Percentiles rank a stretch among this genome's conserved stretches.
Conservation (phyloP, 352 stramenopile species). For the Phytopythium aichiense region DNA sequence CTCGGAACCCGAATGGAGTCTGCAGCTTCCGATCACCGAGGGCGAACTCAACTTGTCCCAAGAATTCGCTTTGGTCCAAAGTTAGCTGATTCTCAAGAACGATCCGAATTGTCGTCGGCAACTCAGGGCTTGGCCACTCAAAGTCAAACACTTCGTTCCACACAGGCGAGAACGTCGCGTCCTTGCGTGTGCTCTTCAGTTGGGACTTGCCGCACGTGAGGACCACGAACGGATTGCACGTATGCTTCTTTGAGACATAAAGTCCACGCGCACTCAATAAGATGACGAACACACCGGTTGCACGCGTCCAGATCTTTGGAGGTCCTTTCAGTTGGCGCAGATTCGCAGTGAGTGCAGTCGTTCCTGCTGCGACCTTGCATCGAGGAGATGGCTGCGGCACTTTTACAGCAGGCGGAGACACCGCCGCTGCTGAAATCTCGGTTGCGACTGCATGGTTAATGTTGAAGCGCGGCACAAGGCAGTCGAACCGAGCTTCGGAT, state of each 20-base stretch:
- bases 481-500: constrained; percentile 42
- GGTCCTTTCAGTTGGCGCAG: constrained; percentile 5
- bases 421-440: constrained; percentile 15
- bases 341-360: neutral
- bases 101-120: constrained; percentile 22
- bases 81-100: constrained; percentile 66
- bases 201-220: constrained; percentile 48
- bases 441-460: constrained; percentile 40
- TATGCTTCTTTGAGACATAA: constrained; percentile 56
- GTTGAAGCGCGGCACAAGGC: constrained; percentile 60
- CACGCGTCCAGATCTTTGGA: constrained; percentile 57
- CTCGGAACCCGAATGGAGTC: constrained; percentile 32
- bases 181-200: constrained; percentile 64
- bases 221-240: constrained; percentile 69
- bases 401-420: constrained; percentile 4
- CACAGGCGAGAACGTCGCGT: constrained; percentile 53
- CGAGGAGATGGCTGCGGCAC: neutral
- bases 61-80: constrained; percentile 56
- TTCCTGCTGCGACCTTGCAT: neutral
- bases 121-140: constrained; percentile 25
- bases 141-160: constrained; percentile 84
- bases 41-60: constrained; percentile 46
- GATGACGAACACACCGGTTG: constrained; percentile 37
- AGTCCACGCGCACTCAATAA: constrained; percentile 51
- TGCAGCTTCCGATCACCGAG: constrained; percentile 24